A percentile compares a stretch with the other conserved stretches of the same genome.
Evolutionary conservation across 495 filamentous ascomycete genomes (phyloP).

Genomic region (Usnea hakonensis): DNA sequence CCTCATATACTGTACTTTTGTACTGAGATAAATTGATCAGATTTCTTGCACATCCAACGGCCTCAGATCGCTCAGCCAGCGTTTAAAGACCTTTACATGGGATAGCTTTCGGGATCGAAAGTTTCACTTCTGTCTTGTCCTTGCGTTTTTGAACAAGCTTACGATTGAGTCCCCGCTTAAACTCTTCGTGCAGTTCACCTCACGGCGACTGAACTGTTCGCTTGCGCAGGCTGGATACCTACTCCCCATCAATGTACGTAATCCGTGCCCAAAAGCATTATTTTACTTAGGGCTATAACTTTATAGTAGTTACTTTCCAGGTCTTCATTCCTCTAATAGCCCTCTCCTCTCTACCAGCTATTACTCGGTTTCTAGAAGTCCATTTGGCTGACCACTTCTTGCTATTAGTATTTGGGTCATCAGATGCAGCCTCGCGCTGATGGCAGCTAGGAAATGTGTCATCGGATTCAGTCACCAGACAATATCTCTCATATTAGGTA

Average conservation of each 20-base stretch:
- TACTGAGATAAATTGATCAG: constrained; percentile 4
- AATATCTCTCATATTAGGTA: constrained; percentile 3
- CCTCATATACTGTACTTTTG: not conserved
- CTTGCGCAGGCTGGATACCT: constrained; percentile 7
- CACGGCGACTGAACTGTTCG: constrained; percentile 3
- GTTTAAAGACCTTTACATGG: constrained; percentile 1
- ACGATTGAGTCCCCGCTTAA: not conserved
- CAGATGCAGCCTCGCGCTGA: constrained; percentile 3
- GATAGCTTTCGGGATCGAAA: not conserved
- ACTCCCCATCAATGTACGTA: constrained; percentile 2
- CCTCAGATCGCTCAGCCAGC: not conserved
- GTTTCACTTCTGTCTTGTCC: constrained; percentile 1
- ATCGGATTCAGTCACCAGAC: constrained; percentile 10
- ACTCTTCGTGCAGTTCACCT: constrained; percentile 1
- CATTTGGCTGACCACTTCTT: not conserved
- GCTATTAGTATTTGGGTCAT: not conserved
- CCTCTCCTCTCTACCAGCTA: constrained; percentile 4
- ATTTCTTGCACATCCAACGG: not conserved
- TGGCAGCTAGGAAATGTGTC: constrained; percentile 1
- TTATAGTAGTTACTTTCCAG: constrained; percentile 2
- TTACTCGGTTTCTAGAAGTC: constrained; percentile 8
- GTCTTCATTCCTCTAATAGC: not conserved
- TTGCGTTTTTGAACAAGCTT: constrained; percentile 1
- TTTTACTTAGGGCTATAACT: not conserved
- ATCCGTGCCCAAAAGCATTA: not conserved